These are phyloP conservation scores for Boletus rubropictus DNA, from an alignment of 768 basidiomycete species.

Conservation along the genomic window DNA sequence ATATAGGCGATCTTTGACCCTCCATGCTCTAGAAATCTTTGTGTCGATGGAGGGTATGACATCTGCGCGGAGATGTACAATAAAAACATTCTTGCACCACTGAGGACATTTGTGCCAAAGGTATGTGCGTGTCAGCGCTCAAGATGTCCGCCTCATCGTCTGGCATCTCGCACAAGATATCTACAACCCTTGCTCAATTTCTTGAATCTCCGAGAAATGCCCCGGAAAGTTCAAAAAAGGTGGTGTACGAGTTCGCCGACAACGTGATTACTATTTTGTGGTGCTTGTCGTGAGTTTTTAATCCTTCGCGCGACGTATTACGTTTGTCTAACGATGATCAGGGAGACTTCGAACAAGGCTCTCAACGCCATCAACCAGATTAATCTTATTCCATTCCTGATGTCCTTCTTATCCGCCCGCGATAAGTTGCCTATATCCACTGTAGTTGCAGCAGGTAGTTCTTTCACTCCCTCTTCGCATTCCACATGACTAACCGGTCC, in stretches of 20 bases:
- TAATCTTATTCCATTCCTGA: conserved; percentile 72
- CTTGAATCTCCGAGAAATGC: conserved; percentile 55
- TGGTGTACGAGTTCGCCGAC: conserved; percentile 84
- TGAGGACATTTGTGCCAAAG: conserved; percentile 74
- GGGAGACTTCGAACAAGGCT: conserved; percentile 93
- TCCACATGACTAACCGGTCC: not conserved
- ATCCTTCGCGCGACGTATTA: not conserved
- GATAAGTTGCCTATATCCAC: conserved; percentile 64
- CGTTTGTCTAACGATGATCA: conserved; percentile 29
- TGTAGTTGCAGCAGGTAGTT: conserved; percentile 73
- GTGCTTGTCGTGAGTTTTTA: conserved; percentile 84
- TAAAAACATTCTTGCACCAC: conserved; percentile 79
- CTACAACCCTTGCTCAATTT: conserved; percentile 62
- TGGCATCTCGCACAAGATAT: conserved; percentile 48
- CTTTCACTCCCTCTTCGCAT: not conserved
- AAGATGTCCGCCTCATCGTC: not conserved
- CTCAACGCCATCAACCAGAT: conserved; percentile 71
- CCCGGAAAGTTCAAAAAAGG: conserved; percentile 63
- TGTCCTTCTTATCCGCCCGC: conserved; percentile 79
- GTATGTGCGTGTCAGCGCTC: conserved; percentile 33
- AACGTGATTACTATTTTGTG: conserved; percentile 90
- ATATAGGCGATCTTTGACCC: conserved; percentile 6
- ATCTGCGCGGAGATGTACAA: conserved; percentile 97
- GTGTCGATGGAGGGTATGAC: conserved; percentile 92
- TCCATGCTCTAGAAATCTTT: conserved; percentile 64